Evolutionary conservation across 2,329 filamentous ascomycete genomes (phyloP).

Genomic region (Thelonectria olida): DNA sequence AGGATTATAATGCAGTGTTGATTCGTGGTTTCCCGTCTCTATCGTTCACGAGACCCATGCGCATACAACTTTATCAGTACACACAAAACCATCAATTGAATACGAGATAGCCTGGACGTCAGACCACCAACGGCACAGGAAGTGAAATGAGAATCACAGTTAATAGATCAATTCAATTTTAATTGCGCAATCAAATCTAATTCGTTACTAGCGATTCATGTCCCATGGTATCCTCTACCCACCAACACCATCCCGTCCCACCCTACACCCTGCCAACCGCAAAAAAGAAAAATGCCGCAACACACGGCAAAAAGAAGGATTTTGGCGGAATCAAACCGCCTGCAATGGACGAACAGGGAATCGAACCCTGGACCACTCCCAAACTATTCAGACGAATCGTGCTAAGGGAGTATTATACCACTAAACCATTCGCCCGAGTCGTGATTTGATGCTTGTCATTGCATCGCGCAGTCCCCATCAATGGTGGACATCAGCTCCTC

Average conservation of each 20-base stretch:
- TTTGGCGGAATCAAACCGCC: constrained; percentile 1
- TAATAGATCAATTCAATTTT: too few relatives aligned
- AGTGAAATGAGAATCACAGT: too few relatives aligned
- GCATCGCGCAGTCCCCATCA: constrained; percentile 8
- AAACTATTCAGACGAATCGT: not conserved
- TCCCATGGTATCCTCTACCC: not conserved
- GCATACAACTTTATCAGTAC: too few relatives aligned
- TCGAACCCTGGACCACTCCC: constrained; percentile 14
- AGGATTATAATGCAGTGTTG: too few relatives aligned
- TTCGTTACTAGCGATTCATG: not conserved
- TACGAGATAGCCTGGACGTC: too few relatives aligned
- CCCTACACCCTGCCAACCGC: not conserved
- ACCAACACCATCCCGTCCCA: not conserved
- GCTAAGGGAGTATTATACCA: constrained; percentile 7
- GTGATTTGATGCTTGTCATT: not conserved
- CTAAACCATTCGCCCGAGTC: constrained; percentile 8
- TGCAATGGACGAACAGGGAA: constrained; percentile 4
- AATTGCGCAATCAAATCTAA: not conserved
- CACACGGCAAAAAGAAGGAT: constrained; percentile 3
- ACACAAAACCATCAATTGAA: too few relatives aligned
- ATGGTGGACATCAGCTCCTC: not conserved
- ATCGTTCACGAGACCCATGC: too few relatives aligned
- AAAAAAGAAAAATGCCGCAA: not conserved
- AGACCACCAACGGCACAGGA: too few relatives aligned
- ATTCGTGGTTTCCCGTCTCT: too few relatives aligned